Conservation (phyloP, 257 asterid species). For the Solanum appendiculatum region DNA sequence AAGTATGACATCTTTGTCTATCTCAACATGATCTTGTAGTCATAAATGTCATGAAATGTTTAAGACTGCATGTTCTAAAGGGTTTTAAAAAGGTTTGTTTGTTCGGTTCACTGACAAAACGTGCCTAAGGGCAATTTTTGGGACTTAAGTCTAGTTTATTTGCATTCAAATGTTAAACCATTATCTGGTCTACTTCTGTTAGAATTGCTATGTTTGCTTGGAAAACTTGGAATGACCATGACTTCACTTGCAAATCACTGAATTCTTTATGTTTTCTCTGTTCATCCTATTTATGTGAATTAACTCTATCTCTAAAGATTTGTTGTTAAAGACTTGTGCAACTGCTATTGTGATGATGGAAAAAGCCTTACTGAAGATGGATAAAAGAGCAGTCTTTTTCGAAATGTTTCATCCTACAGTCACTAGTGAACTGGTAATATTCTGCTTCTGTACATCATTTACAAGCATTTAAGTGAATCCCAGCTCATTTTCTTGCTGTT, state of each 20-base stretch:
- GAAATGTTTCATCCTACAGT: background rate
- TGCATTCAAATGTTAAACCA: background rate
- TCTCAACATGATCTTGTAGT: background rate
- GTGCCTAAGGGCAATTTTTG: too few species aligned
- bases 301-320: background rate
- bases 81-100: background rate
- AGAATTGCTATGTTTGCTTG: background rate
- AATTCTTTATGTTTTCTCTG: background rate
- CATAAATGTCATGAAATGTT: background rate
- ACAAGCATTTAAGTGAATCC: background rate
- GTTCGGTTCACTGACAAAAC: background rate
- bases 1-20: background rate
- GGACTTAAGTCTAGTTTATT: background rate
- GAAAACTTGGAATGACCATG: background rate
- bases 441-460: background rate
- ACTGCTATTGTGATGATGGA: background rate
- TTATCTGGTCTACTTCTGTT: background rate
- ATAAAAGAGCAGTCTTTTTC: background rate
- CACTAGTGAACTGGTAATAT: background rate
- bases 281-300: background rate
- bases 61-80: background rate
- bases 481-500: background rate
- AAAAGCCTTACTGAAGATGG: background rate
- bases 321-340: background rate
- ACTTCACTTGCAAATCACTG: background rate